phyloP scores from a whole-genome alignment of 306 rosid species.

The Lotus japonicus region DNA sequence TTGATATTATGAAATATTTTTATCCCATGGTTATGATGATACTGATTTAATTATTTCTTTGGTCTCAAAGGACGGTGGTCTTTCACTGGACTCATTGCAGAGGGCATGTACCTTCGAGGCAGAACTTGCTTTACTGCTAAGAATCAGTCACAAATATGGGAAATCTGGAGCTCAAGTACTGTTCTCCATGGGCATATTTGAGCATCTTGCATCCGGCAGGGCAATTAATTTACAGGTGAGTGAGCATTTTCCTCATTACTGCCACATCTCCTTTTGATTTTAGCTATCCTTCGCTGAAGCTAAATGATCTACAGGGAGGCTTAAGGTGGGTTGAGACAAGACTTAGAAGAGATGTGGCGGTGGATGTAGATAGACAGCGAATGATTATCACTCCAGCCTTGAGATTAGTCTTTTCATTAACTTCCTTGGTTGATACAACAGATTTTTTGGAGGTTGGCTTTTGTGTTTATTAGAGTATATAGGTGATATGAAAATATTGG shows the following conservation, averaged over 20 bases:
- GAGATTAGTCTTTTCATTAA: slow-evolving; percentile 77
- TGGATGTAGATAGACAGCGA: slow-evolving; percentile 66
- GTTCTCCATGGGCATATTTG: slow-evolving; percentile 75
- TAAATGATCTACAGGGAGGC: slow-evolving; percentile 53
- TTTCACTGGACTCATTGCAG: slow-evolving; percentile 70
- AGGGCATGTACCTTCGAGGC: slow-evolving; percentile 85
- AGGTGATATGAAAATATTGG: too few species aligned
- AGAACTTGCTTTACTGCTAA: slow-evolving; percentile 70
- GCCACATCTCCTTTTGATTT: not conserved
- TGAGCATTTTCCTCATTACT: slow-evolving; percentile 2
- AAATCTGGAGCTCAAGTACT: slow-evolving; percentile 91
- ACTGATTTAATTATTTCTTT: not conserved
- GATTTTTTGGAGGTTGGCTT: slow-evolving; percentile 82
- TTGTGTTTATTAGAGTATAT: too few species aligned
- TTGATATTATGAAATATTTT: not conserved
- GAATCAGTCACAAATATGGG: slow-evolving; percentile 85
- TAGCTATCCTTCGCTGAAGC: slow-evolving; percentile 13
- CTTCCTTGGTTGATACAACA: slow-evolving; percentile 77
- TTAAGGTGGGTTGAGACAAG: slow-evolving; percentile 62
- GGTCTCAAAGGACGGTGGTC: slow-evolving; percentile 66
- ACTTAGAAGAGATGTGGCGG: slow-evolving; percentile 49
- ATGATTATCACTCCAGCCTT: slow-evolving; percentile 62
- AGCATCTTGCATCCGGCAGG: slow-evolving; percentile 78
- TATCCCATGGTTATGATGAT: not conserved
- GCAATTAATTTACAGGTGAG: slow-evolving; percentile 60